Evolutionary conservation across 2,329 filamentous ascomycete species (phyloP), one percentile per base, ranked within the genome.

Genomic region (Parastagonospora avenae): DNA sequence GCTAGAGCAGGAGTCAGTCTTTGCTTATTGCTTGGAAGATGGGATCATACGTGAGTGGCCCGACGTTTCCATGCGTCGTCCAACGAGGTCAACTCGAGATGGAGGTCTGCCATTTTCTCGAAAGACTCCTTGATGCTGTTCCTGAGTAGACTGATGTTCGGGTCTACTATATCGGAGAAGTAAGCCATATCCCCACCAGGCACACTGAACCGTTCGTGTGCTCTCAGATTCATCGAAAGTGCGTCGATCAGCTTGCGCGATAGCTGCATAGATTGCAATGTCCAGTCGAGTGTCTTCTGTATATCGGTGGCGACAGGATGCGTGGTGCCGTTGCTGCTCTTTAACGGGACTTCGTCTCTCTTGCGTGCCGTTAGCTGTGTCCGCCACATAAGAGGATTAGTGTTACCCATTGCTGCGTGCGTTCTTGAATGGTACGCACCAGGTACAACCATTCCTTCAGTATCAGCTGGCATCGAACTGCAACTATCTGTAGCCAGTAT

Each of bases 161-260:
- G n/a, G n/a, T n/a, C n/a, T n/a, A n/a, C n/a, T n/a, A 61, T 46
- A 9, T 58, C 50, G 1, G 36, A 41, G 35, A 64, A 62, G 32
- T 60, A 64, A 27, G 35, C 24, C 1, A 11, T 38, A 28, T 55
- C 57, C 5, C 57, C 57, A n/a, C n/a, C 24, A 14, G 35, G 29
- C 31, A 27, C 35, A 14, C n/a, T n/a, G 24, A 59, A 60, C 15
- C 35, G 11, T 5, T 30, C 40, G 29, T 46, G 46, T 2, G 45
- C 42, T 28, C 39, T 15, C 5, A 51, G 33, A 2, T 51, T 56
- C 2, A 16, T 31, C 2, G 52, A 54, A 2, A 57, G 28, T 1
- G 16, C 3, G 2, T 54, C 45, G 24, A 41, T 32, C 1, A 60
- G 36, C 6, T 39, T 38, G 6, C 45, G 46, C 19, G 60, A 38